Base-by-base conservation (phyloP, 2,329 filamentous ascomycete species). In the Dactylellina drechsleri region DNA sequence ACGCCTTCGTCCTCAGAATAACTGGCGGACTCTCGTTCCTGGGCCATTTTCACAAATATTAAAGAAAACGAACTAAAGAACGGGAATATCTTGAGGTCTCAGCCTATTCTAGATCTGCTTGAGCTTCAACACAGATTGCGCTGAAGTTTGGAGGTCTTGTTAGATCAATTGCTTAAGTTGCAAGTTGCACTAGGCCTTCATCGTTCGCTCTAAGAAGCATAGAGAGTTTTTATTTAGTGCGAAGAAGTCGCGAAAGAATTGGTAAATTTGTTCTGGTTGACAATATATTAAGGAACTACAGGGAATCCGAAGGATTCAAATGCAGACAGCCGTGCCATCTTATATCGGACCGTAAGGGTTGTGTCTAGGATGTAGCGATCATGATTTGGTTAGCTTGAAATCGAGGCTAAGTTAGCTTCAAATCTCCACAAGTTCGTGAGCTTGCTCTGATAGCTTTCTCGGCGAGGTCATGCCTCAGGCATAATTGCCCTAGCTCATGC, bases 241-340 rank as follows among this genome's bases (percentile, higher is more conserved):
- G 31, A 36, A 36, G 31, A 36, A 36, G 5, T 36, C 31, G 31
- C 31, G 31, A 36, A 36, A 36, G 31, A 36, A 36, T 7, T 36
- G 5, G 10, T 36, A 36, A 36, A 10, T 7, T 36, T 36, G 31
- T 10, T 7, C 31, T 36, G 10, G 10, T 10, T 36, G 31, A 10
- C 1, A 36, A 36, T 36, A 10, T 36, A 7, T 36, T 8, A 10
- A 36, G 31, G 5, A 41, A 47, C 20, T 41, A 16, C 28, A 58
- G 18, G 12, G 41, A 66, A 47, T 47, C 57, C 57, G 54, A 70
- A 70, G 66, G 66, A 70, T 62, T 52, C 66, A 50, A 61, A 62
- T 66, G 50, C 49, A 70, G 66, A 50, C n/a, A 57, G 16, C 49
- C 31, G 41, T 49, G 31, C 57, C 50, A 16, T 57, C 26, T 70